phyloP scores from a whole-genome alignment of 169 alveolate genomes.

The Plasmodium sp. region DNA sequence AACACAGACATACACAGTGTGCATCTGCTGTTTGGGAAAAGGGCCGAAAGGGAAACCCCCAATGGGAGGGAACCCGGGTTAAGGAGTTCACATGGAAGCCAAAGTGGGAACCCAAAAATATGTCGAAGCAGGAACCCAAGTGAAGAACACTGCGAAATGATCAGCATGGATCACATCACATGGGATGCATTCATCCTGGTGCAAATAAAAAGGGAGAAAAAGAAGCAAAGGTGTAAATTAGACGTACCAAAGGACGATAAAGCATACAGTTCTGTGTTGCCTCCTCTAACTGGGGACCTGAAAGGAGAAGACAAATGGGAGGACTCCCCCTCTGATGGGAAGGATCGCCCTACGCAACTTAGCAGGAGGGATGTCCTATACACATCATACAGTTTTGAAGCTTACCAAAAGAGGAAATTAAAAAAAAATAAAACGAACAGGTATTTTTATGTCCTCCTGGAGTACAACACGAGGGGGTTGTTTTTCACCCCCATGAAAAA shows the following conservation, averaged over 20 bases:
- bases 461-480: constrained; percentile 23
- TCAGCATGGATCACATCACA: constrained; percentile 3
- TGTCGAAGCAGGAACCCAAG: not conserved
- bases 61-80: not conserved
- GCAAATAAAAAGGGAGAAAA: constrained; percentile 4
- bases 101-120: not conserved
- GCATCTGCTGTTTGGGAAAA: not conserved
- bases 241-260: not conserved
- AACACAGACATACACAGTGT: not conserved
- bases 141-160: not conserved
- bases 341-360: not conserved
- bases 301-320: not conserved
- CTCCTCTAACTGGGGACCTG: not conserved
- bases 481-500: constrained; percentile 45
- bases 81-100: not conserved
- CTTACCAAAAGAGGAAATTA: constrained; percentile 7
- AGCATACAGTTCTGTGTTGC: not conserved
- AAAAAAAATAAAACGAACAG: constrained; percentile 15
- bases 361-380: not conserved
- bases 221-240: not conserved
- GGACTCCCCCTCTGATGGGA: not conserved
- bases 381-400: not conserved
- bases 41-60: not conserved
- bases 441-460: constrained; percentile 15
- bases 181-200: constrained; percentile 20